A percentile compares a stretch with the other conserved stretches of the same genome.
Evolutionary conservation across 345 rosid species (phyloP).

Genomic region (Populus alba): DNA sequence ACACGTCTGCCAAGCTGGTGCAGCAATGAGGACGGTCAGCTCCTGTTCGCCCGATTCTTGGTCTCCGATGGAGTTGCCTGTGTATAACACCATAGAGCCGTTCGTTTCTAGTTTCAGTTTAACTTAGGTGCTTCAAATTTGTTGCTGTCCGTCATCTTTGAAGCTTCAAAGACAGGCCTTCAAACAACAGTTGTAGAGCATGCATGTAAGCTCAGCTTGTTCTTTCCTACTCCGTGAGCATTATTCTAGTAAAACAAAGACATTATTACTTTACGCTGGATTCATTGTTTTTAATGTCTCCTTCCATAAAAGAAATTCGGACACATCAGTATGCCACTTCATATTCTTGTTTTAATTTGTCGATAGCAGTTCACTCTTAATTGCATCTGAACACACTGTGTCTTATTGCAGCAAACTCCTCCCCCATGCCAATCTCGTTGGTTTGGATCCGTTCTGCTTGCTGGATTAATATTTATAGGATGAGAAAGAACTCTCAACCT

Average conservation of each 20-base stretch:
- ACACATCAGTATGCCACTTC: neutral
- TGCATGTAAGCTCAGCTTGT: neutral
- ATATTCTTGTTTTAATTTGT: too few relatives aligned
- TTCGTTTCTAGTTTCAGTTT: conserved; percentile 42
- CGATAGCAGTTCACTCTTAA: too few relatives aligned
- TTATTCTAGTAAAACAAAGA: neutral
- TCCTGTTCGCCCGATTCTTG: conserved; percentile 78
- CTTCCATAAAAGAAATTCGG: neutral
- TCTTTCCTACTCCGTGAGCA: neutral
- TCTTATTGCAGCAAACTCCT: too few relatives aligned
- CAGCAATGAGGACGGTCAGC: conserved; percentile 46
- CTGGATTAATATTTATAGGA: too few relatives aligned
- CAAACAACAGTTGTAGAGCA: neutral
- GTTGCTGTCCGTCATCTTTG: neutral
- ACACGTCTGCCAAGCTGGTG: conserved; percentile 86
- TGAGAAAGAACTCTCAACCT: too few relatives aligned
- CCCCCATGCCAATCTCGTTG: too few relatives aligned
- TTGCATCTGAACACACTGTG: too few relatives aligned
- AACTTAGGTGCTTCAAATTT: neutral
- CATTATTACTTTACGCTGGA: neutral
- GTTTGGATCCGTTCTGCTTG: too few relatives aligned
- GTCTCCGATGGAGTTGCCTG: conserved; percentile 89
- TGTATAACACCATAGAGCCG: conserved; percentile 69
- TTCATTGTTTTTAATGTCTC: neutral
- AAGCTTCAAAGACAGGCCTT: neutral